These are phyloP conservation scores for Flaveria bidentis DNA, from an alignment of 129 eudicot species.

Conservation along the genomic window DNA sequence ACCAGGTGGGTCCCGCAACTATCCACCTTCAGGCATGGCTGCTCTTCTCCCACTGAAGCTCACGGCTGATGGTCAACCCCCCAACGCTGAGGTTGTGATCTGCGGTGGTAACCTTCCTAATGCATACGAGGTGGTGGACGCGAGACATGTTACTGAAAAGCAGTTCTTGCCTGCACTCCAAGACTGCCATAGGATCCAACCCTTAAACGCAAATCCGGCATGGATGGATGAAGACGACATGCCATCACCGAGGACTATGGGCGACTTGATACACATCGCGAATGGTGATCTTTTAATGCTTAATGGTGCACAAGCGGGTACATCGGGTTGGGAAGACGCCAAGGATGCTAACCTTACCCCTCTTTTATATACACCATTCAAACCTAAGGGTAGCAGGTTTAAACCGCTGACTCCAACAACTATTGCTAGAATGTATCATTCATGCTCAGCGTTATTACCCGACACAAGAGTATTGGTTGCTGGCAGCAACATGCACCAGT, in stretches of 20 bases:
- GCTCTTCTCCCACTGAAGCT: conserved; percentile 34
- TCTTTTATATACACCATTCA: conserved; percentile 47
- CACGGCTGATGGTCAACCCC: neutral
- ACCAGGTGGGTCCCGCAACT: conserved; percentile 38
- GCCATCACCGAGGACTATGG: conserved; percentile 78
- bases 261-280: conserved; percentile 63
- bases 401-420: conserved; percentile 35
- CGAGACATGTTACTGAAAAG: conserved; percentile 32
- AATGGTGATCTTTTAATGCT: conserved; percentile 61
- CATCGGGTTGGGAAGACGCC: conserved; percentile 72
- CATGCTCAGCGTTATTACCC: conserved; percentile 57
- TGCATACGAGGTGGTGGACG: conserved; percentile 48
- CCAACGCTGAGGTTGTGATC: conserved; percentile 43
- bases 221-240: conserved; percentile 69
- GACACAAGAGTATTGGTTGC: conserved; percentile 60
- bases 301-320: conserved; percentile 72
- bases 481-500: conserved; percentile 57
- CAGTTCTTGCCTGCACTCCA: conserved; percentile 51
- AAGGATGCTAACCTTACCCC: conserved; percentile 57
- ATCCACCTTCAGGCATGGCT: conserved; percentile 60
- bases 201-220: conserved; percentile 9
- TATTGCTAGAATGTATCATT: conserved; percentile 81
- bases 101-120: conserved; percentile 76
- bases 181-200: conserved; percentile 59
- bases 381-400: conserved; percentile 47